Evolutionary conservation across 495 filamentous ascomycete species (phyloP).

Genomic region (Penicillium dipodomyicola): DNA sequence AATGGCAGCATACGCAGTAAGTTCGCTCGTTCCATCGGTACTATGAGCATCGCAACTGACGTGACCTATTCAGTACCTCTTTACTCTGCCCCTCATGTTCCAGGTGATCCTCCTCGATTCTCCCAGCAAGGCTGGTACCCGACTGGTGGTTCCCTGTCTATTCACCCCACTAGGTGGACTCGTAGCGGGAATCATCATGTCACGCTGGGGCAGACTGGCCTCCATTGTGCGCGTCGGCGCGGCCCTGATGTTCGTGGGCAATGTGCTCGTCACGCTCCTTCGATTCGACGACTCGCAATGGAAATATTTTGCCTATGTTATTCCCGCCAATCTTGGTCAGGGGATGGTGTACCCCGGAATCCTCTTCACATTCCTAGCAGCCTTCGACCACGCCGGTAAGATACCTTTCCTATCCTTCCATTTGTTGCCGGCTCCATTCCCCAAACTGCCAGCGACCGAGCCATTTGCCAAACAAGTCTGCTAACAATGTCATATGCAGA

Average conservation of each 20-base stretch:
- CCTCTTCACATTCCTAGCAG: conserved; percentile 60
- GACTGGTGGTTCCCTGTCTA: conserved; percentile 60
- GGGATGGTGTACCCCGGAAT: conserved; percentile 63
- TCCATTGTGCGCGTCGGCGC: conserved; percentile 55
- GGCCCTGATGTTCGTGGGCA: conserved; percentile 59
- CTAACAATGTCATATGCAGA: conserved; percentile 35
- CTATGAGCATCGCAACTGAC: conserved; percentile 1
- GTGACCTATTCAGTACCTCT: conserved; percentile 52
- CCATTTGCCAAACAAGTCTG: not conserved
- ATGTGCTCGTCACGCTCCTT: conserved; percentile 53
- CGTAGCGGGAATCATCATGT: conserved; percentile 62
- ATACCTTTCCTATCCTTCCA: not conserved
- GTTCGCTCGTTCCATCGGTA: conserved; percentile 16
- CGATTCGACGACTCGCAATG: conserved; percentile 56
- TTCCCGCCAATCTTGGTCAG: conserved; percentile 63
- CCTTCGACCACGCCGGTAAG: conserved; percentile 60
- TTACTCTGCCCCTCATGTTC: conserved; percentile 63
- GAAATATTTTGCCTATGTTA: conserved; percentile 63
- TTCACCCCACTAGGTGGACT: conserved; percentile 61
- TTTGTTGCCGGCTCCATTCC: not conserved
- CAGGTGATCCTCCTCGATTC: conserved; percentile 62
- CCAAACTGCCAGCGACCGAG: not conserved
- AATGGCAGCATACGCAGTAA: conserved; percentile 61
- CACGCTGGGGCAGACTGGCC: conserved; percentile 58
- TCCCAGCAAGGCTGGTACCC: conserved; percentile 56